Evolutionary conservation across 2,329 filamentous ascomycete species (phyloP).

Genomic region (Cercospora canescens): DNA sequence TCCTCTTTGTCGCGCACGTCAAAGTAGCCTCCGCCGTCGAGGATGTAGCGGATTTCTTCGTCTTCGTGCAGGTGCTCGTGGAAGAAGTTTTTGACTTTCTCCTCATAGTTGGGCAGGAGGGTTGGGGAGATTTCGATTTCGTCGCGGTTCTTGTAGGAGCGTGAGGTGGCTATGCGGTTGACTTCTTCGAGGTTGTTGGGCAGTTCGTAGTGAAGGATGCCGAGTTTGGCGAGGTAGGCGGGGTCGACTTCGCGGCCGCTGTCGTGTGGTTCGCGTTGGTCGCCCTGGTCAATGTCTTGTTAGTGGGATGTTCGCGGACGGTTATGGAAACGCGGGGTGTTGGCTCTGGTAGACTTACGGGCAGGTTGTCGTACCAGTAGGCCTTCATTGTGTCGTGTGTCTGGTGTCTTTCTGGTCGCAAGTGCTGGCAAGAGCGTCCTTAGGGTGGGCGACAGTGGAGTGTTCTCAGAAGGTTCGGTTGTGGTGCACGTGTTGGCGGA

Average conservation of each 20-base stretch:
- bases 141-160: constrained; percentile 92
- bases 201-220: constrained; percentile 76
- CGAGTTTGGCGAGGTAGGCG: constrained; percentile 69
- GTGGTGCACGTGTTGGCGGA: not conserved
- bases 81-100: constrained; percentile 93
- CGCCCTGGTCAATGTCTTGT: constrained; percentile 61
- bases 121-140: constrained; percentile 85
- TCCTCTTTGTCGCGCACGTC: constrained; percentile 83
- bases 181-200: constrained; percentile 64
- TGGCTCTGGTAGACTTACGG: constrained; percentile 45
- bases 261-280: constrained; percentile 90
- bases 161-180: constrained; percentile 69
- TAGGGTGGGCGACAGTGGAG: not conserved
- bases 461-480: not conserved
- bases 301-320: constrained; percentile 12
- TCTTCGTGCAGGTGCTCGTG: constrained; percentile 96
- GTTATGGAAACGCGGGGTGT: constrained; percentile 7
- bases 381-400: constrained; percentile 58
- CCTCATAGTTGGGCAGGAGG: constrained; percentile 84
- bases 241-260: constrained; percentile 69
- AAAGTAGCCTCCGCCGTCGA: constrained; percentile 86
- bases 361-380: constrained; percentile 69
- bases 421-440: not conserved
- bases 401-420: not conserved
- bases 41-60: constrained; percentile 95